Evolutionary conservation across 108 stramenopile species (phyloP), one percentile per base, ranked within the genome.

Genomic region (Craspedostauros australis): DNA sequence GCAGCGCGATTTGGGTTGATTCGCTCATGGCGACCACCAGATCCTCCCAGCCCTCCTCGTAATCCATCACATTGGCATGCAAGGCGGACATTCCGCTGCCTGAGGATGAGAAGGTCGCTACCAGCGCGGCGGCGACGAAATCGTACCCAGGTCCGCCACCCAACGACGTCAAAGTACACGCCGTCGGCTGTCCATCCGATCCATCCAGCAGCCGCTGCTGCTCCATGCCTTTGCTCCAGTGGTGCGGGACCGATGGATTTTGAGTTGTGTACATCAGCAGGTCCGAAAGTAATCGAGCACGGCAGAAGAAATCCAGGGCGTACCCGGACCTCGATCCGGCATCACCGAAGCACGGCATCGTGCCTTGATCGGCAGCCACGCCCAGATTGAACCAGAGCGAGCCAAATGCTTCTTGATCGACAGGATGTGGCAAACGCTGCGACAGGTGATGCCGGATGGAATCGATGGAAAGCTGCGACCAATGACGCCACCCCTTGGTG

Each of bases 111-210:
- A 79, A 75, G 22, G 61, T 22, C 5, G 65, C 36, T 33, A 50
- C 70, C 45, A 83, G 14, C 8, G 71, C 62, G 11, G 39, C 48
- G 20, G 47, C 66, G 12, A 77, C 76, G 62, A 57, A 77, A 41
- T 80, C 83, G 66, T 60, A 80, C 19, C 79, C 83, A 5, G 83
- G 83, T 15, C 83, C 83, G 26, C 83, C 83, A 28, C 83, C 83
- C 23, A 84, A 18, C 18, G 68, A 62, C 8, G 37, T 22, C n/a
- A 70, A 29, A 22, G 30, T 12, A 31, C 34, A 57, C 1, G 46
- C 18, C 7, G 19, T 2, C 30, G 51, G 22, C 4, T 53, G 0
- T 14, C 19, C 0, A 15, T n/a, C n/a, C n/a, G n/a, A n/a, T n/a
- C n/a, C n/a, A n/a, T n/a, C n/a, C n/a, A n/a, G n/a, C n/a, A n/a